Evolutionary conservation across 2,329 filamentous ascomycete species (phyloP).

Genomic region (Fusarium sp.): DNA sequence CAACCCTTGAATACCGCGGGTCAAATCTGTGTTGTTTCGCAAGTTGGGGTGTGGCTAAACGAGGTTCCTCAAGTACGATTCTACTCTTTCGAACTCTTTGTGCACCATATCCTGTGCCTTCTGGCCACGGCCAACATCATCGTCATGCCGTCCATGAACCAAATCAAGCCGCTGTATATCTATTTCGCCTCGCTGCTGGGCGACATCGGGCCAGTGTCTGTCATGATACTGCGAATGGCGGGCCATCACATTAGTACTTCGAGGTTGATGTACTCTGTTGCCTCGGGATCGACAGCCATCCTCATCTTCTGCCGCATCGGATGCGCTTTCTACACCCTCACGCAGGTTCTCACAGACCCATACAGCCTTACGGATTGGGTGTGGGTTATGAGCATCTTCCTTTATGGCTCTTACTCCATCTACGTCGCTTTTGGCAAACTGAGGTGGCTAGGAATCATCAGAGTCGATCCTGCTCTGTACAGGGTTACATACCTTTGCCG

Average conservation of each 20-base stretch:
- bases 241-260: slow-evolving; percentile 29
- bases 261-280: slow-evolving; percentile 23
- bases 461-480: slow-evolving; percentile 14
- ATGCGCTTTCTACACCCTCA: slow-evolving; percentile 30
- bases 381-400: slow-evolving; percentile 31
- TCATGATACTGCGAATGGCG: slow-evolving; percentile 32
- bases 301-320: slow-evolving; percentile 27
- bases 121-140: slow-evolving; percentile 35
- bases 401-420: slow-evolving; percentile 39
- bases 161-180: slow-evolving; percentile 42
- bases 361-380: slow-evolving; percentile 36
- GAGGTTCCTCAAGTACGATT: slow-evolving; percentile 28
- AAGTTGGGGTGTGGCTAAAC: slow-evolving; percentile 37
- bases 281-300: slow-evolving; percentile 24
- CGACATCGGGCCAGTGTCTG: slow-evolving; percentile 34
- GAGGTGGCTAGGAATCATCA: slow-evolving; percentile 28
- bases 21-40: slow-evolving; percentile 40
- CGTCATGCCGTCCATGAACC: slow-evolving; percentile 36
- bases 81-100: slow-evolving; percentile 36
- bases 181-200: slow-evolving; percentile 41
- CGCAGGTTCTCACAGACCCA: slow-evolving; percentile 34
- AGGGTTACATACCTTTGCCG: slow-evolving; percentile 14
- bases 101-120: slow-evolving; percentile 42
- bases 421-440: slow-evolving; percentile 28
- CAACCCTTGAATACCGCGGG: slow-evolving; percentile 33